Conservation (phyloP, 1,139 yeast species). For the Petasospora fabianii region DNA sequence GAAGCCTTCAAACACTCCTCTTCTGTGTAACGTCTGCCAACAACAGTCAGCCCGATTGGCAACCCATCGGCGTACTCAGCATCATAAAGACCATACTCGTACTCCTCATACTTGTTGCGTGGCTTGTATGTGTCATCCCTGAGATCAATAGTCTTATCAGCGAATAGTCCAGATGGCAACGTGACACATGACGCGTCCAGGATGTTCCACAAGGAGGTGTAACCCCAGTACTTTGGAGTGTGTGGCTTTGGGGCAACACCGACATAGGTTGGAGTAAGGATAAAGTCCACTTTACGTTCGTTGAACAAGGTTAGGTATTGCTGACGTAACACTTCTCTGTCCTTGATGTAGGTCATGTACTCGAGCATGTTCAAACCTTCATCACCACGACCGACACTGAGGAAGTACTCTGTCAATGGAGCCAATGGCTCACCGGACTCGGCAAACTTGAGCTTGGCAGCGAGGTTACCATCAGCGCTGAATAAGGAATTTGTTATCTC, state of each 20-base stretch:
- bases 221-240: slow-evolving; percentile 70
- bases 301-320: slow-evolving; percentile 50
- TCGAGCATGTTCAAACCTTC: slow-evolving; percentile 39
- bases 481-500: slow-evolving; percentile 42
- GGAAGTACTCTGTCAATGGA: slow-evolving; percentile 57
- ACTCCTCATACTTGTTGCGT: slow-evolving; percentile 27
- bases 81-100: slow-evolving; percentile 30
- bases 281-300: slow-evolving; percentile 58
- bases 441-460: slow-evolving; percentile 47
- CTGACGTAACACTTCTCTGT: slow-evolving; percentile 53
- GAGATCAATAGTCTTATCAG: slow-evolving; percentile 37
- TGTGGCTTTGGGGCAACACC: slow-evolving; percentile 72
- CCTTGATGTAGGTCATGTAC: slow-evolving; percentile 44
- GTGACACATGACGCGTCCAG: slow-evolving; percentile 60
- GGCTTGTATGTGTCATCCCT: slow-evolving; percentile 26
- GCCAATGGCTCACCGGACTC: slow-evolving; percentile 64
- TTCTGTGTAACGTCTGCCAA: slow-evolving; percentile 50
- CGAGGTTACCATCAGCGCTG: slow-evolving; percentile 57
- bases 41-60: slow-evolving; percentile 49
- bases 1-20: slow-evolving; percentile 48
- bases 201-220: slow-evolving; percentile 64
- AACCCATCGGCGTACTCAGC: slow-evolving; percentile 42
- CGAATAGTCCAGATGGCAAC: slow-evolving; percentile 59
- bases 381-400: slow-evolving; percentile 57
- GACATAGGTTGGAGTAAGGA: slow-evolving; percentile 64